Evolutionary conservation across 441 rosid genomes (phyloP), one percentile per base, ranked within the genome.

Genomic region (Codiaeum variegatum): DNA sequence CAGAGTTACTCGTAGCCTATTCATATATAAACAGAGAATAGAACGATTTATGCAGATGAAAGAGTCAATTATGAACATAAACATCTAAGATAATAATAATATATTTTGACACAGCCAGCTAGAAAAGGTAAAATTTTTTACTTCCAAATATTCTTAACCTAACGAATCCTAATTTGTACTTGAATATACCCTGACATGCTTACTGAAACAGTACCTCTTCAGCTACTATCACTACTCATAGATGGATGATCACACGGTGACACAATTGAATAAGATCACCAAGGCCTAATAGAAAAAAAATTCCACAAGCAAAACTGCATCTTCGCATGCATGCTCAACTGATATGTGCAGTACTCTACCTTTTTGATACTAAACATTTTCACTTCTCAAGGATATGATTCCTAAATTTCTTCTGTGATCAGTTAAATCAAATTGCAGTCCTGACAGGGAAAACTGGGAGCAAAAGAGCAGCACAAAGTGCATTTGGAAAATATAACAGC

Each of bases 1-100:
- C 23, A 93, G 79, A 66, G 96, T 87, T 28, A 91, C 88, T 34
- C 97, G 84, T 67, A 93, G 81, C 85, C 96, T 93, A 73, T 24
- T 38, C 26, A 46, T 29, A 10, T 0, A 54, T 5, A 23, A 0
- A 29, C 15, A 23, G 0, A 3, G 2, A 12, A 26, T 21, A 23
- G 7, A 36, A 23, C 4, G 29, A 40, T 34, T 69, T 62, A 15
- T 23, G 16, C 52, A 13, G 15, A 34, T 28, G 24, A 55, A 2
- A 28, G 9, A 68, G 61, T 3, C 4, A 60, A 60, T 38, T 36
- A 36, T 31, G 1, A 61, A 38, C 5, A 36, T 23, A 28, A 15
- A 18, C 47, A 52, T 62, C n/a, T 1, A 21, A 38, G 6, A 34
- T 23, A 63, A 21, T 18, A 26, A 44, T 15, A 19, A 58, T 32